These are phyloP conservation scores for Leccinum cinnamomeum DNA, from an alignment of 1,284 basidiomycete species.

Conservation along the genomic window DNA sequence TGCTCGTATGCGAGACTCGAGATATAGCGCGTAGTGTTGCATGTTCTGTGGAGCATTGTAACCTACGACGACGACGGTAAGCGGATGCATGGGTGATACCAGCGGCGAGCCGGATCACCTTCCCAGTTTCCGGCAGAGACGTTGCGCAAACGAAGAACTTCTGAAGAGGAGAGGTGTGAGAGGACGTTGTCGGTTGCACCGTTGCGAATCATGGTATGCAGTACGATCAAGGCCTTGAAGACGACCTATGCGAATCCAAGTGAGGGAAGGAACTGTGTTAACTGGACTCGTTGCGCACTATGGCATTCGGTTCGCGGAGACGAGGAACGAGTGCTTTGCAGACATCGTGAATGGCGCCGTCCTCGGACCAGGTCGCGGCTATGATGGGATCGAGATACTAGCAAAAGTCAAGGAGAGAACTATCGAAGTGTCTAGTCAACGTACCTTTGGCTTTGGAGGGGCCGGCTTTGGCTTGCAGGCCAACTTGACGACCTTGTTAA, in stretches of 20 bases:
- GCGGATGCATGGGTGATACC: constrained; percentile 1
- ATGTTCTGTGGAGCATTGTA: constrained; percentile 86
- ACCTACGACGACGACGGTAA: constrained; percentile 45
- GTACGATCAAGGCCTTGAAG: constrained; percentile 93
- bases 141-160: constrained; percentile 78
- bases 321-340: constrained; percentile 83
- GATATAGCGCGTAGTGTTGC: constrained; percentile 84
- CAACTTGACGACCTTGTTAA: constrained; percentile 86
- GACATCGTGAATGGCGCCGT: constrained; percentile 90
- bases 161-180: constrained; percentile 74
- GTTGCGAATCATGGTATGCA: constrained; percentile 95
- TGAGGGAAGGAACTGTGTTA: constrained; percentile 4
- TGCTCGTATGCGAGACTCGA: constrained; percentile 87
- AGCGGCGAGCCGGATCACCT: constrained; percentile 46
- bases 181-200: constrained; percentile 92
- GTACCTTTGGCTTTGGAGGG: constrained; percentile 89
- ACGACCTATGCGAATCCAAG: constrained; percentile 61
- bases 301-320: constrained; percentile 86
- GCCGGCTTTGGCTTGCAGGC: constrained; percentile 95
- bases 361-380: constrained; percentile 90
- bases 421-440: neutral
- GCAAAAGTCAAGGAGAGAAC: neutral
- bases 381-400: constrained; percentile 91
- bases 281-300: constrained; percentile 53
- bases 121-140: constrained; percentile 79